These are phyloP conservation scores for Ustilago bromivora DNA, from an alignment of 1,284 basidiomycete species.

Conservation along the genomic window DNA sequence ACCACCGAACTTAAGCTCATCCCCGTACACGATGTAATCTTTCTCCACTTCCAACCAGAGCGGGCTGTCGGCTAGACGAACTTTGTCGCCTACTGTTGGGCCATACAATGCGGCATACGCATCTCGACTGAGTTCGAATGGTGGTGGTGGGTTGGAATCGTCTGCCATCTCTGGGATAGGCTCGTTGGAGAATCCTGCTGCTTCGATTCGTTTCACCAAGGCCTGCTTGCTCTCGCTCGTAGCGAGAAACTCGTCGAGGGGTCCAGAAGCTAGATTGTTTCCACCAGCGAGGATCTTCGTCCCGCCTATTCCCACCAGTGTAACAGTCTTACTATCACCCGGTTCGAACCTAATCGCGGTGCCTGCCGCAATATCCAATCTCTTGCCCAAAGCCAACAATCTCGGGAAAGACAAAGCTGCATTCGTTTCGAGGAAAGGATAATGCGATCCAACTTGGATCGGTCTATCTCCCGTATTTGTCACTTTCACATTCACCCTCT, in stretches of 20 bases:
- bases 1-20: constrained; percentile 95
- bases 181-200: constrained; percentile 55
- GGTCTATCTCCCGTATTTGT: constrained; percentile 94
- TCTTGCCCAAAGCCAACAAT: constrained; percentile 80
- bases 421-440: constrained; percentile 90
- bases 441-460: constrained; percentile 80
- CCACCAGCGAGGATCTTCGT: constrained; percentile 76
- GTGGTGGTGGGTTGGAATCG: constrained; percentile 22
- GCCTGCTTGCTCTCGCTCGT: constrained; percentile 17
- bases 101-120: constrained; percentile 73
- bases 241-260: constrained; percentile 39
- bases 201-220: constrained; percentile 40
- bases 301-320: constrained; percentile 84
- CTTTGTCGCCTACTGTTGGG: constrained; percentile 89
- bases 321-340: constrained; percentile 86
- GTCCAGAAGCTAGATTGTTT: constrained; percentile 74
- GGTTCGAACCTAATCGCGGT: constrained; percentile 98
- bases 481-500: constrained; percentile 80
- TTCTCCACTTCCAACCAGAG: constrained; percentile 94
- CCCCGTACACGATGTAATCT: constrained; percentile 86
- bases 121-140: constrained; percentile 52
- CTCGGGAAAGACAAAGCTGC: constrained; percentile 85
- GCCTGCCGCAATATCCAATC: constrained; percentile 91
- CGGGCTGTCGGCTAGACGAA: constrained; percentile 87
- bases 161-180: constrained; percentile 25